A percentile compares a stretch with the other conserved stretches of the same genome.
phyloP scores from a whole-genome alignment of 257 asterid species.

The Capsicum rhomboideum region DNA sequence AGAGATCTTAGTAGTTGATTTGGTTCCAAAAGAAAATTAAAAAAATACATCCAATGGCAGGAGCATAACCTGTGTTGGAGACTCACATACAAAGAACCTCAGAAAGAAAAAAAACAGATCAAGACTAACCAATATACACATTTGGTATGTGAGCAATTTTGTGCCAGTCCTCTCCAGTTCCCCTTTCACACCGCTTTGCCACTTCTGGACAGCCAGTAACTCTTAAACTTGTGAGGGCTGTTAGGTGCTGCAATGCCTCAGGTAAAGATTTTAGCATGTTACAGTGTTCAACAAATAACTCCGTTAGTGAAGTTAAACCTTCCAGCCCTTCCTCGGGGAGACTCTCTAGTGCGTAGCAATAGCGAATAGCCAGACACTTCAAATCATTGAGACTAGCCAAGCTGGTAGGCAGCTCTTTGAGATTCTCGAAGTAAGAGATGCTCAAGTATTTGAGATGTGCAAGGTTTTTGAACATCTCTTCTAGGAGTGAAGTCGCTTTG shows the following conservation, averaged over 20 bases:
- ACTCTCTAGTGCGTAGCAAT: background rate
- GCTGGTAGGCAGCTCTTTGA: background rate
- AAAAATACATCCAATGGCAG: background rate
- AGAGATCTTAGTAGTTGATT: too few relatives aligned
- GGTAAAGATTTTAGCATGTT: background rate
- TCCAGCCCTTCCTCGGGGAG: background rate
- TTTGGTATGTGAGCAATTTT: conserved; percentile 10
- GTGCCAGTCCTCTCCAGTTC: conserved; percentile 20
- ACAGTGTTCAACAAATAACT: background rate
- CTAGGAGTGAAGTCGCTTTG: background rate
- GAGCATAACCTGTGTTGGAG: background rate
- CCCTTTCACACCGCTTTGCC: conserved; percentile 12
- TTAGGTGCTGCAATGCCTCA: background rate
- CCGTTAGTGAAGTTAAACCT: background rate
- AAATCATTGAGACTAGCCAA: background rate
- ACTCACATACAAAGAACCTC: background rate
- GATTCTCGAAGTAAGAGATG: background rate
- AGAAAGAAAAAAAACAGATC: background rate
- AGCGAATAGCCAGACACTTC: background rate
- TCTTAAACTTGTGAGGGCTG: background rate
- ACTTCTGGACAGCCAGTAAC: conserved; percentile 1
- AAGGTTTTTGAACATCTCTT: background rate
- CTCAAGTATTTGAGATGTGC: background rate
- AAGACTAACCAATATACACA: background rate
- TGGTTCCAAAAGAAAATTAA: background rate